Conservation (phyloP, 2,329 filamentous ascomycete genomes). For the Fusarium sublunatum region DNA sequence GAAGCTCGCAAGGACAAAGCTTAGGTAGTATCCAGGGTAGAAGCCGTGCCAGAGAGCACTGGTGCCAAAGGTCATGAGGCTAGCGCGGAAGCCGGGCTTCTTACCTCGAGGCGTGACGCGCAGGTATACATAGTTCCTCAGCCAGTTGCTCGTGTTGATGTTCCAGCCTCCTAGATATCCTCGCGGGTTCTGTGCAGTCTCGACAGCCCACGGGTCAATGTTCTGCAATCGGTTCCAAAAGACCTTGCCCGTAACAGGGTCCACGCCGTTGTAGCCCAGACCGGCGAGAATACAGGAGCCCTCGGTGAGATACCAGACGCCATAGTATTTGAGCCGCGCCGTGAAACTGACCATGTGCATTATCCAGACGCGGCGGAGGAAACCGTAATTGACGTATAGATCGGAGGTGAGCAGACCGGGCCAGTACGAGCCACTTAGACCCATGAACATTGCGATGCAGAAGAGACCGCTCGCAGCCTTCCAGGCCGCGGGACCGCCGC, state of each 20-base stretch:
- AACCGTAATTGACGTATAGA: constrained; percentile 72
- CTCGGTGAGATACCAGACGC: constrained; percentile 92
- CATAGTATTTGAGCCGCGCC: constrained; percentile 92
- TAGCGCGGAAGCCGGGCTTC: constrained; percentile 96
- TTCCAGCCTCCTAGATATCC: constrained; percentile 95
- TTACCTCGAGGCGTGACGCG: constrained; percentile 94
- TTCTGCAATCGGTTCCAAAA: constrained; percentile 92
- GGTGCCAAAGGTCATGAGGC: constrained; percentile 91
- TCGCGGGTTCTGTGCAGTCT: constrained; percentile 92
- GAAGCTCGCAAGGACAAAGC: constrained; percentile 89
- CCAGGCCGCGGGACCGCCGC: constrained; percentile 82
- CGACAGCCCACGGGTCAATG: constrained; percentile 85
- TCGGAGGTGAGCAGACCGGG: constrained; percentile 72
- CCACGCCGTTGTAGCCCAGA: constrained; percentile 92
- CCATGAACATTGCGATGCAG: constrained; percentile 84
- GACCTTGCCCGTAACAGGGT: constrained; percentile 84
- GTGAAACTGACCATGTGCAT: constrained; percentile 87
- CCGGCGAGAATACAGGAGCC: constrained; percentile 94
- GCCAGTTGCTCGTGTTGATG: constrained; percentile 97
- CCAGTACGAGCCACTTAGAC: constrained; percentile 75
- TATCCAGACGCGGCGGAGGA: constrained; percentile 79
- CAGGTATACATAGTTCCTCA: constrained; percentile 95
- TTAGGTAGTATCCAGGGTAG: constrained; percentile 94
- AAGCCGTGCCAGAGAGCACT: constrained; percentile 99
- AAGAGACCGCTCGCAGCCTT: constrained; percentile 79